phyloP scores from a whole-genome alignment of 2,329 filamentous ascomycete species.

The Hypoxylon sp. region DNA sequence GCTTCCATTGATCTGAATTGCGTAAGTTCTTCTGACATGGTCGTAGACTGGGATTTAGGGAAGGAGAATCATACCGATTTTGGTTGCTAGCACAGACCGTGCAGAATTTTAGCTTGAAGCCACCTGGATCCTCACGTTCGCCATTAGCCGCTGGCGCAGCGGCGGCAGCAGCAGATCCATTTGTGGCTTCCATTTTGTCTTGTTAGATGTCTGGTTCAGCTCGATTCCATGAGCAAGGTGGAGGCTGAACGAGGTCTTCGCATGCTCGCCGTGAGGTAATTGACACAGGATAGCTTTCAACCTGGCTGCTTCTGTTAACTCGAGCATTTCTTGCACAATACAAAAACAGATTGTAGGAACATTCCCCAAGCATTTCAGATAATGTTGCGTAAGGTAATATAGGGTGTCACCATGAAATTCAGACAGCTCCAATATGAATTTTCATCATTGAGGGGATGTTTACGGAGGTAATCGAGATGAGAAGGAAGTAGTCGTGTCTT shows the following conservation, averaged over 20 bases:
- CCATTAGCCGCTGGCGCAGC: constrained; percentile 58
- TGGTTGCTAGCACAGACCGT: constrained; percentile 99
- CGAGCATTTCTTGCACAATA: background rate
- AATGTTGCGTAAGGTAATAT: constrained; percentile 70
- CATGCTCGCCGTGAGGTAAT: constrained; percentile 31
- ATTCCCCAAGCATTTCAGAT: constrained; percentile 51
- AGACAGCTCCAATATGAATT: constrained; percentile 83
- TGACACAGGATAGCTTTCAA: background rate
- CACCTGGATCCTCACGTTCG: constrained; percentile 66
- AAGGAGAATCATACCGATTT: constrained; percentile 76
- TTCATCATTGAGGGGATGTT: constrained; percentile 58
- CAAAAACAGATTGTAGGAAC: constrained; percentile 43
- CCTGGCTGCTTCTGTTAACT: constrained; percentile 23
- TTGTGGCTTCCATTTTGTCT: constrained; percentile 58
- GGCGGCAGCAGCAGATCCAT: constrained; percentile 54
- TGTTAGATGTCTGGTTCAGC: constrained; percentile 6
- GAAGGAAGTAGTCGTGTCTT: constrained; percentile 4
- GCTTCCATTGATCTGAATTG: constrained; percentile 90
- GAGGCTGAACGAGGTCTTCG: constrained; percentile 36
- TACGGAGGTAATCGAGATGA: background rate
- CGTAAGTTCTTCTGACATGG: constrained; percentile 34
- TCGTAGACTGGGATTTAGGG: background rate
- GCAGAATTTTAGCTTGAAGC: constrained; percentile 94
- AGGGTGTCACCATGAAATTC: constrained; percentile 72
- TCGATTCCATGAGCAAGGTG: constrained; percentile 33